A percentile compares a stretch with the other conserved stretches of the same genome.
Conservation (phyloP, 1,284 basidiomycete genomes). For the Rhodotorula sp. region DNA sequence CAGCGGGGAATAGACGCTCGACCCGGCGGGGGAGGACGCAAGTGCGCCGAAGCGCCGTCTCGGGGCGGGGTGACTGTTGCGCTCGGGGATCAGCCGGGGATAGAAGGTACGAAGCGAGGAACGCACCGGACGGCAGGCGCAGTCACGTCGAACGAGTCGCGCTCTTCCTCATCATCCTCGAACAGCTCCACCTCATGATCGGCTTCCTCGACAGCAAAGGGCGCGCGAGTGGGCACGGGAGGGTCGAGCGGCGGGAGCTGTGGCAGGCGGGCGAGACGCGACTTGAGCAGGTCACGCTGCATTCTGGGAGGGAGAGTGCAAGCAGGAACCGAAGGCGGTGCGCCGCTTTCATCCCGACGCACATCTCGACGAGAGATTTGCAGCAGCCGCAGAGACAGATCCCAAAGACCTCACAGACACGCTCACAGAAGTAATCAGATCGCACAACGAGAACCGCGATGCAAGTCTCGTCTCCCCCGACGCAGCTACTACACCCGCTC, state of each 20-base stretch:
- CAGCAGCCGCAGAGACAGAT: neutral
- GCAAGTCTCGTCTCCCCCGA: neutral
- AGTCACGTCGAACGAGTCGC: constrained; percentile 36
- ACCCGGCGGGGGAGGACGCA: constrained; percentile 30
- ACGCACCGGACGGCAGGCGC: neutral
- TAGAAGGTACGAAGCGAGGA: neutral
- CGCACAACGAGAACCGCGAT: constrained; percentile 5
- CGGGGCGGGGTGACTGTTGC: neutral
- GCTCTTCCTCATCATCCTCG: constrained; percentile 47
- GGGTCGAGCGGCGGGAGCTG: constrained; percentile 59
- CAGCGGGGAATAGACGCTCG: constrained; percentile 62
- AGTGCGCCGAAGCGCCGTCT: constrained; percentile 11
- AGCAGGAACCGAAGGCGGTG: neutral
- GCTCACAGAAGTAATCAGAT: neutral
- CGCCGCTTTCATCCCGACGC: neutral
- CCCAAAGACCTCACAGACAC: neutral
- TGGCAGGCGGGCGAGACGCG: constrained; percentile 68
- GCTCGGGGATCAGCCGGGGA: no score
- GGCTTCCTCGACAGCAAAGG: constrained; percentile 52
- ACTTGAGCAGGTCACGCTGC: constrained; percentile 55
- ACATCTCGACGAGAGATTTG: neutral
- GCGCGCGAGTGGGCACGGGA: constrained; percentile 50
- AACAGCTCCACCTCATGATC: constrained; percentile 49
- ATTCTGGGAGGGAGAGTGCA: constrained; percentile 2
- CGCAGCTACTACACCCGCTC: neutral